Base-by-base conservation (phyloP, 176 grass and related monocot genomes). In the Oryza brachyantha region DNA sequence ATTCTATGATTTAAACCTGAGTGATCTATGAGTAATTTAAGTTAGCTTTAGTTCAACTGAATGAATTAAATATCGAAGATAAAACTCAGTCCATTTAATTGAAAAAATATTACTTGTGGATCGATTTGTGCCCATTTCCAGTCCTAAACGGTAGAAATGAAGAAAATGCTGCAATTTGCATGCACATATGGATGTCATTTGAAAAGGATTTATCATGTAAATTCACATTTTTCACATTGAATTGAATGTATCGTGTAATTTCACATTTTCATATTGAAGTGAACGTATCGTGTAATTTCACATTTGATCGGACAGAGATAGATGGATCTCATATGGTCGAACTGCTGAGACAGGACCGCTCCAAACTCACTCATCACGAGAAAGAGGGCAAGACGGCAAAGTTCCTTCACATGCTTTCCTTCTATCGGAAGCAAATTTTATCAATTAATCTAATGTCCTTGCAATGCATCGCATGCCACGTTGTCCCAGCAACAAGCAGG, bases 371-470 rank as follows among this genome's bases (percentile, higher is more conserved):
- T 0, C 0, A 48, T 17, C 5, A 5, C 17, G 45, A 50, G 16
- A 21, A 5, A 48, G 43, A 41, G 40, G 0, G 40, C 3, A 50
- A 21, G 17, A 29, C 16, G 31, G n/a, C 25, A 13, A 29, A 2
- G 8, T 10, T 62, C 38, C 54, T 38, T 11, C 57, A 63, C 58
- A 31, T 65, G 83, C 16, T 73, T 66, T 54, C 59, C 59, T 85
- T 85, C 58, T 16, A 79, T 72, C 32, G 58, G 67, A 72, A 65
- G 83, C 72, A 58, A 61, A 27, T 68, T 68, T 50, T 32, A 31
- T 29, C 35, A 4, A 27, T 12, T 61, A 32, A 27, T 12, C 48
- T 17, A 70, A 36, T 22, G 73, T 76, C 82, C 72, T 36, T 38
- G 12, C 72, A 13, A 27, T 38, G 12, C 72, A 13, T 21, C 27